Conservation (phyloP, 441 rosid genomes). For the Euphorbia celastroides region DNA sequence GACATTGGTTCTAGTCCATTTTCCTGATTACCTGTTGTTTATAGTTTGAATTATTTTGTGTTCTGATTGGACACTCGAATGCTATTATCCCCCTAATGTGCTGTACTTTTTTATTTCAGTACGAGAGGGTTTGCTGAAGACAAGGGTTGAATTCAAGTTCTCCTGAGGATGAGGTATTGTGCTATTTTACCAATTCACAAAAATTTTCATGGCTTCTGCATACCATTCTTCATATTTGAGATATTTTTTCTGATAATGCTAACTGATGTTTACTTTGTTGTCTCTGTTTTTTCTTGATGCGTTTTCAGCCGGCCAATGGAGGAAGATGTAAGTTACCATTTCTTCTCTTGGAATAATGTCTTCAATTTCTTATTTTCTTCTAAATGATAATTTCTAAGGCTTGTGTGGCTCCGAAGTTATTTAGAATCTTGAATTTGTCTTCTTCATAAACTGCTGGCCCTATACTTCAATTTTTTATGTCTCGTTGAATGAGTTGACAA, state of each 20-base stretch:
- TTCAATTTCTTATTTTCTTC: too few species aligned
- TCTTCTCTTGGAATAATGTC: background rate
- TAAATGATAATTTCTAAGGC: background rate
- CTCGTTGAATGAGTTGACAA: background rate
- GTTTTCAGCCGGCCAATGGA: slow-evolving; percentile 62
- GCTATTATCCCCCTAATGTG: background rate
- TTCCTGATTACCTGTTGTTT: background rate
- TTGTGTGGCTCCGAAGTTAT: background rate
- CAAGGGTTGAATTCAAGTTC: background rate
- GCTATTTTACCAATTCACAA: background rate
- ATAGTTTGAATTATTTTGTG: background rate
- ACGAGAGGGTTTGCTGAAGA: background rate
- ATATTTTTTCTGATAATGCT: background rate
- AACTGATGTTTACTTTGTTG: background rate
- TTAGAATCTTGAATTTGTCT: too few species aligned
- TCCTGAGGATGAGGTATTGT: slow-evolving; percentile 19
- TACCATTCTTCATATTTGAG: background rate
- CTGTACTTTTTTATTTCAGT: background rate
- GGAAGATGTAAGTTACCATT: slow-evolving; percentile 49
- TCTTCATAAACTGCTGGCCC: too few species aligned
- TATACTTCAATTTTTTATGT: too few species aligned
- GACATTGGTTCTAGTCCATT: background rate
- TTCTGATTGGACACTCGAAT: background rate
- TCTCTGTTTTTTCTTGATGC: background rate
- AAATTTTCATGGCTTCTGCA: too few species aligned